Percentiles rank a stretch among this genome's conserved stretches.
phyloP scores from a whole-genome alignment of 306 rosid genomes.

The Trifolium fragiferum region DNA sequence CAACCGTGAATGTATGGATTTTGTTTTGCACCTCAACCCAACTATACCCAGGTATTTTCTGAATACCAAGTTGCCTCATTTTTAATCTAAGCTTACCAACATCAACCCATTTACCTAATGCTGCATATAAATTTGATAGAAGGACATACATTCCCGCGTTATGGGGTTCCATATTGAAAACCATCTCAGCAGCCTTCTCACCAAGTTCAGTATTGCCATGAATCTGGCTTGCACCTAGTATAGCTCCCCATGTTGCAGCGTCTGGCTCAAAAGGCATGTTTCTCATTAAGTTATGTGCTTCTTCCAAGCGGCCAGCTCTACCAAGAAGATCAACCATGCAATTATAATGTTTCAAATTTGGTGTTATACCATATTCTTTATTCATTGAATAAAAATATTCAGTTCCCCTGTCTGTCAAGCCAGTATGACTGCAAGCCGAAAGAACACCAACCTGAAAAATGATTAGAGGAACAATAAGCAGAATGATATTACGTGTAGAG shows the following conservation, averaged over 20 bases:
- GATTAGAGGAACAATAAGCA: conserved; percentile 33
- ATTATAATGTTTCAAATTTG: conserved; percentile 72
- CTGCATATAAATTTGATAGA: conserved; percentile 83
- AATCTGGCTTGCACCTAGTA: conserved; percentile 78
- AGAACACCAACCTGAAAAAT: conserved; percentile 77
- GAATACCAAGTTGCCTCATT: conserved; percentile 75
- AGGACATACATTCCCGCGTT: conserved; percentile 86
- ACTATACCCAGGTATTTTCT: conserved; percentile 79
- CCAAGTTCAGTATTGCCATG: conserved; percentile 71
- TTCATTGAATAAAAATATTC: conserved; percentile 68
- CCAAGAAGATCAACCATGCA: conserved; percentile 88
- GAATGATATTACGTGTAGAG: neutral
- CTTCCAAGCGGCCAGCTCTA: conserved; percentile 72
- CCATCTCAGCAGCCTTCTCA: conserved; percentile 75
- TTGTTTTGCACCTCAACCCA: conserved; percentile 83
- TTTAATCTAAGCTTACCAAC: conserved; percentile 70
- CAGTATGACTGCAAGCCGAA: conserved; percentile 84
- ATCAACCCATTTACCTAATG: conserved; percentile 81
- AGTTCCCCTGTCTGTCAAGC: conserved; percentile 65
- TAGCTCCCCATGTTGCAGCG: conserved; percentile 87
- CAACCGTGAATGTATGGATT: conserved; percentile 74
- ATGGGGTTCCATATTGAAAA: conserved; percentile 75
- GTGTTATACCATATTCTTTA: conserved; percentile 60
- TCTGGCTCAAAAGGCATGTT: conserved; percentile 78
- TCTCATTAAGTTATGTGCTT: conserved; percentile 69